phyloP scores from a whole-genome alignment of 179 eudicot genomes.

The Sideroxylon spinosum region DNA sequence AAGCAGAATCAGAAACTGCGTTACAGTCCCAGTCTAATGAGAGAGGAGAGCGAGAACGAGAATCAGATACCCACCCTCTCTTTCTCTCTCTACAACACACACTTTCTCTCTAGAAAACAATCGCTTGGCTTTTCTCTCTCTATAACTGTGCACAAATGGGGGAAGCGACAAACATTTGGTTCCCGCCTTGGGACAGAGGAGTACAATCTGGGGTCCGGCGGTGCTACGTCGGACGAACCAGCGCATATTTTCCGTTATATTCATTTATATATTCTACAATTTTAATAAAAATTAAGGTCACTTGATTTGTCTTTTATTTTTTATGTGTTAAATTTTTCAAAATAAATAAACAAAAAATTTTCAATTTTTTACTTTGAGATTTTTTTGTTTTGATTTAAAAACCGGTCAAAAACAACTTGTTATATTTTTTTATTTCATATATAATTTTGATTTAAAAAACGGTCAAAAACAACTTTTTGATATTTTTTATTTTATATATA shows the following conservation, averaged over 20 bases:
- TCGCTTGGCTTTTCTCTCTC: not conserved
- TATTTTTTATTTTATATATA: too few species aligned
- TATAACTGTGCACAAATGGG: not conserved
- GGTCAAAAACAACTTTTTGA: too few species aligned
- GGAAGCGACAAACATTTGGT: constrained; percentile 13
- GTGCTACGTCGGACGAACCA: not conserved
- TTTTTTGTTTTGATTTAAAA: too few species aligned
- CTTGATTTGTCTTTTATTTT: too few species aligned
- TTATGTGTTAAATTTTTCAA: too few species aligned
- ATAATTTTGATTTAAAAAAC: too few species aligned
- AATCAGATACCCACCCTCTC: constrained; percentile 6
- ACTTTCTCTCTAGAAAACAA: not conserved
- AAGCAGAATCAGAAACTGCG: constrained; percentile 13
- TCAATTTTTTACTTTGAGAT: too few species aligned
- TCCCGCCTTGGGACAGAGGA: constrained; percentile 9
- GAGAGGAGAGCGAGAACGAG: not conserved
- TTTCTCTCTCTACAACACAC: not conserved
- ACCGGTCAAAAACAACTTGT: too few species aligned
- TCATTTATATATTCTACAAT: too few species aligned
- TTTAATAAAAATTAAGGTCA: too few species aligned
- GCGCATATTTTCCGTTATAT: not conserved
- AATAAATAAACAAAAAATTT: too few species aligned
- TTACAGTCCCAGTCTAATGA: not conserved
- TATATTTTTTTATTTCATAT: too few species aligned
- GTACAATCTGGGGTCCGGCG: not conserved